Base-by-base conservation (phyloP, 305 asterid species). In the Ajuga reptans region DNA sequence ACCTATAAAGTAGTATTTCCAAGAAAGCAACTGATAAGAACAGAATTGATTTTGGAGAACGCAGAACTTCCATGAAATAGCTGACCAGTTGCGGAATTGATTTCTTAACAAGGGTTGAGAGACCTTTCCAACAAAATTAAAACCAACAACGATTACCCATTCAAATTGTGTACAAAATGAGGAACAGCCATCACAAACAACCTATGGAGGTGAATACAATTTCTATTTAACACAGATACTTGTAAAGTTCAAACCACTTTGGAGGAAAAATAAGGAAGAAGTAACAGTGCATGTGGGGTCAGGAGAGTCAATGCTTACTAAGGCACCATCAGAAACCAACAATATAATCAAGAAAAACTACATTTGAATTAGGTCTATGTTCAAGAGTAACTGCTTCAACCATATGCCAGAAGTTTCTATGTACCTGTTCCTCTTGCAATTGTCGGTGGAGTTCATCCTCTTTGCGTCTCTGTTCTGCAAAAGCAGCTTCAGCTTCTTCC, bases 401-500 rank as follows among this genome's bases (percentile, higher is more conserved):
- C 41, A 12, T 52, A 37, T 58, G 62, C 71, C 49, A 61, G 41
- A 64, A 63, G 29, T 42, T 54, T 45, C 56, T 60, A 70, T 57
- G 71, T 81, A 92, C 99, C 96, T 84, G 88, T 72, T 91, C 93
- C 70, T 87, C 91, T 69, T 84, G 89, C 74, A 71, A 63, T 79
- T 88, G 80, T 68, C 77, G 81, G 57, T 60, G 90, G 33, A 73
- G 46, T 72, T 89, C 96, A 71, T 89, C 97, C 80, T 89, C 97
- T 84, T 80, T 83, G 79, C 74, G 87, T 79, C 84, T 86, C 87
- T 85, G 84, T 83, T 89, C 96, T 8, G 80, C 90, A 66, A 84
- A 78, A 71, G 87, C 93, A 82, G 91, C 96, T 79, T 90, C 96
- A 73, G 95, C 97, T 78, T 90, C 99, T 87, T 89, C 96, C 86